These are phyloP conservation scores for Aspergillus sp. DNA, from an alignment of 2,329 filamentous ascomycete species.

Conservation along the genomic window DNA sequence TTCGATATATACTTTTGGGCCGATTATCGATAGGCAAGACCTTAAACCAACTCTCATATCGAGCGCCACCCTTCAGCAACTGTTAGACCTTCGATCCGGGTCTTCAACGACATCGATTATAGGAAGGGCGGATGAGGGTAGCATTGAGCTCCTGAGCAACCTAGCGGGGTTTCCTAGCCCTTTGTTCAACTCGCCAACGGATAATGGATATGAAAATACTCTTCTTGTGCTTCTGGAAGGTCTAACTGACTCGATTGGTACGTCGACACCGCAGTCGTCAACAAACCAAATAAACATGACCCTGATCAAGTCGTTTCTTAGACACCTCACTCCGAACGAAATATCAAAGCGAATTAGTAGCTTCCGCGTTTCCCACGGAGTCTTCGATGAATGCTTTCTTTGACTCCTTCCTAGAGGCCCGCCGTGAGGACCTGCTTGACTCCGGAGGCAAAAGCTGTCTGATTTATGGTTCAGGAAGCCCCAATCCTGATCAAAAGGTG, in stretches of 20 bases:
- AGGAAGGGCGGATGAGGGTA: constrained; percentile 49
- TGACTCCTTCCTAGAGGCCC: constrained; percentile 5
- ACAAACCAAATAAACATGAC: neutral
- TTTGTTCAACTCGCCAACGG: constrained; percentile 54
- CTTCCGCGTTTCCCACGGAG: neutral
- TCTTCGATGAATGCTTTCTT: constrained; percentile 13
- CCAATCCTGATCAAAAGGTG: constrained; percentile 10
- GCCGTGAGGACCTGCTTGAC: neutral
- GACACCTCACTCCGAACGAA: constrained; percentile 18
- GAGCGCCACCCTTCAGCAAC: constrained; percentile 40
- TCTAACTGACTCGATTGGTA: constrained; percentile 63
- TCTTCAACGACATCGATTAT: constrained; percentile 52
- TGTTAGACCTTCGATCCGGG: constrained; percentile 54
- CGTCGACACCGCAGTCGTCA: constrained; percentile 36
- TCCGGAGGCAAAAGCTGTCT: constrained; percentile 17
- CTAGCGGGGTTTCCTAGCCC: constrained; percentile 59
- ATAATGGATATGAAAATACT: constrained; percentile 27
- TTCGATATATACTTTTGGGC: constrained; percentile 40
- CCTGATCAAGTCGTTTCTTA: constrained; percentile 5
- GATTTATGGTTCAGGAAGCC: neutral
- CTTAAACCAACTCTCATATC: constrained; percentile 21
- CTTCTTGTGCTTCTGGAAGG: constrained; percentile 56
- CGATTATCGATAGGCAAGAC: constrained; percentile 4
- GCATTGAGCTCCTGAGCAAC: constrained; percentile 62
- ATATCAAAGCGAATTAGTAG: constrained; percentile 15